A percentile compares a stretch with the other conserved stretches of the same genome.
phyloP scores from a whole-genome alignment of 768 basidiomycete species.

The Tylopilus intermedius region DNA sequence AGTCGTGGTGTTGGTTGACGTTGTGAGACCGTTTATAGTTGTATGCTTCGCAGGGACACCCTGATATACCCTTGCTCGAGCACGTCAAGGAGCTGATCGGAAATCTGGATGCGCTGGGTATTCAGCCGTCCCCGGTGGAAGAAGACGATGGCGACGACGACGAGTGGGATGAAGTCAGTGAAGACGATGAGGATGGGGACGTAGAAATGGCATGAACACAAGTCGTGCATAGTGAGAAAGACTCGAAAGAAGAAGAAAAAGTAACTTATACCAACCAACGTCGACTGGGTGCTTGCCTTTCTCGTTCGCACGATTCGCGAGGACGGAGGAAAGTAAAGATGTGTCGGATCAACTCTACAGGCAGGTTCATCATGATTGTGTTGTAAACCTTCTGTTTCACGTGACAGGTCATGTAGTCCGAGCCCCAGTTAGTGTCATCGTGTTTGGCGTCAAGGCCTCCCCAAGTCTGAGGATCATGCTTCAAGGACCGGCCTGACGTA shows the following conservation, averaged over 20 bases:
- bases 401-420: too few species aligned
- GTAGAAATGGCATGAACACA: slow-evolving; percentile 47
- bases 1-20: neutral
- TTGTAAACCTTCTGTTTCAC: too few species aligned
- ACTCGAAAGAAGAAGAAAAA: neutral
- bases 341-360: too few species aligned
- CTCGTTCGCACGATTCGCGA: too few species aligned
- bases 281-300: too few species aligned
- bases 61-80: slow-evolving; percentile 69
- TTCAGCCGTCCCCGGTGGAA: slow-evolving; percentile 50
- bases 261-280: slow-evolving; percentile 1
- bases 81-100: slow-evolving; percentile 72
- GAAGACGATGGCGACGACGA: slow-evolving; percentile 39
- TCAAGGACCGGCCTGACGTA: too few species aligned
- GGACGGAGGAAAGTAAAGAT: too few species aligned
- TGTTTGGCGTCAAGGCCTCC: too few species aligned
- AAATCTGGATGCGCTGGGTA: slow-evolving; percentile 62
- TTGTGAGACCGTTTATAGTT: slow-evolving; percentile 39
- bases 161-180: slow-evolving; percentile 62
- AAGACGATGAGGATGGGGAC: slow-evolving; percentile 49
- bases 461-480: too few species aligned
- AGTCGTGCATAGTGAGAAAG: neutral
- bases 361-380: too few species aligned
- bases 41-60: slow-evolving; percentile 65
- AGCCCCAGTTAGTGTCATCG: too few species aligned